These are phyloP conservation scores for Komagataella populi DNA, from an alignment of 805 yeast species.

Conservation along the genomic window DNA sequence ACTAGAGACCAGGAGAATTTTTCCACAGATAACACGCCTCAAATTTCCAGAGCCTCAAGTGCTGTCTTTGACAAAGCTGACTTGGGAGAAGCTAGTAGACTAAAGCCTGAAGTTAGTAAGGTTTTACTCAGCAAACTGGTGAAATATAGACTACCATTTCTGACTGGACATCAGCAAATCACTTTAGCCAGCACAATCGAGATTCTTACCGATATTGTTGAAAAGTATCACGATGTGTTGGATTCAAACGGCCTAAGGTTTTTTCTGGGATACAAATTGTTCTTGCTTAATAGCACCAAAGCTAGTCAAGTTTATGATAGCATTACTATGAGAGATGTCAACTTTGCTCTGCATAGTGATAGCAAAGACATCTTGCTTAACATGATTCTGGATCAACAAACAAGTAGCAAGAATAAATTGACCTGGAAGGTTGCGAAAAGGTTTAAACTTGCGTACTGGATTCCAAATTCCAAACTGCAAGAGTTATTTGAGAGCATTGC, in stretches of 20 bases:
- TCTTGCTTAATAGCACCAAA: constrained; percentile 27
- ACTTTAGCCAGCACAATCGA: constrained; percentile 61
- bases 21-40: neutral
- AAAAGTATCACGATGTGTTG: constrained; percentile 24
- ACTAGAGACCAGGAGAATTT: neutral
- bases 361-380: constrained; percentile 55
- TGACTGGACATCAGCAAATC: constrained; percentile 86
- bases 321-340: constrained; percentile 66
- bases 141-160: constrained; percentile 55
- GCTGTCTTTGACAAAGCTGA: neutral
- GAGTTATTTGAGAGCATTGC: constrained; percentile 58
- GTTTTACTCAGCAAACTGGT: constrained; percentile 46
- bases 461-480: constrained; percentile 27
- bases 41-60: neutral
- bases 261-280: constrained; percentile 56
- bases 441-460: constrained; percentile 66
- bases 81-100: constrained; percentile 3
- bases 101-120: constrained; percentile 20
- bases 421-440: constrained; percentile 49
- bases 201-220: constrained; percentile 42
- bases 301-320: constrained; percentile 12
- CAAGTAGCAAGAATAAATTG: constrained; percentile 15
- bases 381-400: constrained; percentile 24
- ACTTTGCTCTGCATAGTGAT: constrained; percentile 80
- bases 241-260: constrained; percentile 64